A percentile compares a stretch with the other conserved stretches of the same genome.
These are phyloP conservation scores for Apiotrichum brassicae DNA, from an alignment of 1,284 basidiomycete species.

Conservation along the genomic window DNA sequence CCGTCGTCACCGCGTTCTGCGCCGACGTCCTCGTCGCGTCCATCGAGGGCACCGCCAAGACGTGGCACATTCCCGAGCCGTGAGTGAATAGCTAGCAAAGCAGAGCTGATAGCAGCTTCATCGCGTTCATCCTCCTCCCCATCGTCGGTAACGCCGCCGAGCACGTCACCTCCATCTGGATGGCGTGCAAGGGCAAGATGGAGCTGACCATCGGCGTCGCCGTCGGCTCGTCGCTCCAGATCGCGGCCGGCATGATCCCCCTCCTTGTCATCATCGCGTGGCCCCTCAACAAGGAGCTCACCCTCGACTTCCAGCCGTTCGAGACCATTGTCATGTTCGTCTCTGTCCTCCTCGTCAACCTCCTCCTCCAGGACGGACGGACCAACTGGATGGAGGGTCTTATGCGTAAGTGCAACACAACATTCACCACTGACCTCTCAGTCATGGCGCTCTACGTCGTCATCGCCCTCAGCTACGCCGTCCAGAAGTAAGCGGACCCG, in stretches of 20 bases:
- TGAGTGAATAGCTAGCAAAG: constrained; percentile 8
- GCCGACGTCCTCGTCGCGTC: constrained; percentile 68
- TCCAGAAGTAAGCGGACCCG: background rate
- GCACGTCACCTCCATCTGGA: constrained; percentile 71
- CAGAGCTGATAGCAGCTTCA: constrained; percentile 31
- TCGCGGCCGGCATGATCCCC: constrained; percentile 79
- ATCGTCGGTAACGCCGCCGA: constrained; percentile 66
- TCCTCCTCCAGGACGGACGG: constrained; percentile 66
- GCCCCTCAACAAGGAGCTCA: constrained; percentile 70
- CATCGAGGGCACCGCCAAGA: constrained; percentile 77
- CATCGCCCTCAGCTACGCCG: constrained; percentile 8
- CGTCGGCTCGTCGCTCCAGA: constrained; percentile 88
- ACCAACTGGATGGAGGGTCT: constrained; percentile 84
- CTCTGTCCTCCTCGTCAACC: constrained; percentile 73
- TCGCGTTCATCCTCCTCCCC: constrained; percentile 51
- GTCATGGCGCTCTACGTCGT: constrained; percentile 14
- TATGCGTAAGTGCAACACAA: constrained; percentile 48
- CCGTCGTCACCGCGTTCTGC: constrained; percentile 75
- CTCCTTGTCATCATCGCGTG: constrained; percentile 75
- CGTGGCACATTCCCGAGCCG: constrained; percentile 72
- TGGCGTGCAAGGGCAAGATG: constrained; percentile 66
- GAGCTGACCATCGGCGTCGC: constrained; percentile 81
- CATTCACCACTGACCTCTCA: constrained; percentile 19
- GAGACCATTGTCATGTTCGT: constrained; percentile 78
- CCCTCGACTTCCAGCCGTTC: constrained; percentile 62